Base-by-base conservation (phyloP, 2,329 filamentous ascomycete species). In the Talaromyces sp. region DNA sequence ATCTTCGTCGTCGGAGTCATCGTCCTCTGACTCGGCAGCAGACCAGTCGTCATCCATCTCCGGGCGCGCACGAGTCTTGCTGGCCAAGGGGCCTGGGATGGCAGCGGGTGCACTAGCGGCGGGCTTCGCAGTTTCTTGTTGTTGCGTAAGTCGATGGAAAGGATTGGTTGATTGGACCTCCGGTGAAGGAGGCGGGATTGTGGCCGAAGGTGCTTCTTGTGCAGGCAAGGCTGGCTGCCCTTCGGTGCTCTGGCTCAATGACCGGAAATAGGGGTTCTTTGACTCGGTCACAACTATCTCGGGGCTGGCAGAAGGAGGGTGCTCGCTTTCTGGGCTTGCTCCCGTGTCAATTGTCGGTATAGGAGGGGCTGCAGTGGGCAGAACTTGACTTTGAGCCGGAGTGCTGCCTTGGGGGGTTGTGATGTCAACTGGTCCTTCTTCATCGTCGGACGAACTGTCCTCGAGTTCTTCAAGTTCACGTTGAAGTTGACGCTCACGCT, bases 261-360 rank as follows among this genome's bases (percentile, higher is more conserved):
- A 95, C 76, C 89, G 91, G 80, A 93, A 92, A 80, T 96, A 99
- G 2, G 95, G 95, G 72, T 98, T 98, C 75, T 91, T 93, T 69
- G 92, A 96, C 76, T 96, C 91, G 1, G 84, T 82, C 66, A 91
- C 88, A 6, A 82, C 78, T 3, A 83, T 80, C 53, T 85, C 73
- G 42, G 81, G 77, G n/a, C 81, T 78, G 60, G 76, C 75, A 42
- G 80, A 75, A 36, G 79, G 80, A 60, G 81, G 15, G 6, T 39
- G 82, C 30, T 78, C 75, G 36, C 55, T 60, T 10, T 79, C 75
- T 3, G 82, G 77, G 51, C 83, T 81, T 33, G 84, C 79, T 36
- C 83, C 80, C 30, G 52, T 25, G 44, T 47, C 22, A 22, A 47
- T 22, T 22, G 85, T n/a, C 70, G 68, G 66, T 30, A 67, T 55